Conservation (phyloP, 345 rosid genomes). For the Citrus maxima region DNA sequence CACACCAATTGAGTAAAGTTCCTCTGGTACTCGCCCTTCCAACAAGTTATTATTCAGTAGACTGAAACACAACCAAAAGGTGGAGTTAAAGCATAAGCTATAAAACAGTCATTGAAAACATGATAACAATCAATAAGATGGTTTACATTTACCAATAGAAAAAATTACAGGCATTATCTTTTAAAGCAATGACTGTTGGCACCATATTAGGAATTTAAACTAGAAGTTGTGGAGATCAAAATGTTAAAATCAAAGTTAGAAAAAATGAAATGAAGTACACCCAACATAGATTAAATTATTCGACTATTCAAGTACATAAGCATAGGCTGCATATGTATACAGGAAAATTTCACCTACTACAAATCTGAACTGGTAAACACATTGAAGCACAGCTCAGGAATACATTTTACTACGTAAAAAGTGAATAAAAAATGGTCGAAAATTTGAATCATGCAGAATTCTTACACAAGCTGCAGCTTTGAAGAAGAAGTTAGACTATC, state of each 20-base stretch:
- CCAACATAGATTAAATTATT: neutral
- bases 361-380: neutral
- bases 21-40: constrained; percentile 85
- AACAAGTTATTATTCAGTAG: constrained; percentile 61
- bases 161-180: neutral
- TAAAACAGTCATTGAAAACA: neutral
- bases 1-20: constrained; percentile 81
- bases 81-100: neutral
- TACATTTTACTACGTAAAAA: neutral
- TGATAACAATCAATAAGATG: neutral
- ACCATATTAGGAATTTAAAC: neutral
- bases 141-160: neutral
- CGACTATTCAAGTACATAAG: neutral
- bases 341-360: neutral
- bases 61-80: constrained; percentile 38
- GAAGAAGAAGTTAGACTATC: constrained; percentile 61
- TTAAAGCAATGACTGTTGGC: neutral
- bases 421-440: neutral
- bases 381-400: neutral
- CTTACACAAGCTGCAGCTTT: constrained; percentile 77
- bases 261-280: neutral
- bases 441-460: constrained; percentile 4
- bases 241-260: neutral
- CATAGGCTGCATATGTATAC: neutral
- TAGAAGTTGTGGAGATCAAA: neutral